Evolutionary conservation across 2,329 filamentous ascomycete genomes (phyloP).

Genomic region (Aspergillus glaucus): DNA sequence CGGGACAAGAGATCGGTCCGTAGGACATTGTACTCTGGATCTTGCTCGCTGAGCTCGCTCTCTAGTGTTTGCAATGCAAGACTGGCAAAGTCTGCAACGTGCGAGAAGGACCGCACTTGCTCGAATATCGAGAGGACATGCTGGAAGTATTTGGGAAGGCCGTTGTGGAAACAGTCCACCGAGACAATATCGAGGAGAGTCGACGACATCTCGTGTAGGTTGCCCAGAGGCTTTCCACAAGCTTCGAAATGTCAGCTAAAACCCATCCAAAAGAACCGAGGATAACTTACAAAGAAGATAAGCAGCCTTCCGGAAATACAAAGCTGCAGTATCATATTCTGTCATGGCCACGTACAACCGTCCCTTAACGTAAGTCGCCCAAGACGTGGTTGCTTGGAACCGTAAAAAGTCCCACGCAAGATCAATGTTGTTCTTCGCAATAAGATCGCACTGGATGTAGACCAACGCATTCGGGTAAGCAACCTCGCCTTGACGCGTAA

Average conservation of each 20-base stretch:
- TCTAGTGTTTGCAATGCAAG: slow-evolving; percentile 62
- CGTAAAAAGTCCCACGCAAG: slow-evolving; percentile 61
- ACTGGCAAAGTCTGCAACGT: slow-evolving; percentile 76
- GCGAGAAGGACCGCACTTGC: slow-evolving; percentile 66
- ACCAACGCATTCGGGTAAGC: slow-evolving; percentile 57
- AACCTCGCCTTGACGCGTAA: slow-evolving; percentile 48
- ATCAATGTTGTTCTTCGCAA: slow-evolving; percentile 61
- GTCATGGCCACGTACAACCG: slow-evolving; percentile 68
- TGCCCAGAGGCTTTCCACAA: slow-evolving; percentile 39
- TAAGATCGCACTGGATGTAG: slow-evolving; percentile 61
- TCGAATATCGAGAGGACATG: slow-evolving; percentile 83
- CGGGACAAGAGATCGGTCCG: slow-evolving; percentile 71
- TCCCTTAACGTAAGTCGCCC: slow-evolving; percentile 73
- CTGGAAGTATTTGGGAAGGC: slow-evolving; percentile 75
- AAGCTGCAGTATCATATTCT: slow-evolving; percentile 66
- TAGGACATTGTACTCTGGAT: slow-evolving; percentile 35
- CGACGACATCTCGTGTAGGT: slow-evolving; percentile 42
- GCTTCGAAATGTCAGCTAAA: slow-evolving; percentile 25
- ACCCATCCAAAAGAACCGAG: background rate
- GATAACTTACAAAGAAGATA: slow-evolving; percentile 68
- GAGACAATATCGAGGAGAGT: slow-evolving; percentile 72
- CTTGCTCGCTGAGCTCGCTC: slow-evolving; percentile 26
- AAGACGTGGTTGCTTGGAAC: slow-evolving; percentile 53
- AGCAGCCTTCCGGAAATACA: slow-evolving; percentile 74
- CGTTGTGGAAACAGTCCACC: slow-evolving; percentile 60